Percentiles rank a stretch among this genome's conserved stretches.
Evolutionary conservation across 1,284 basidiomycete species (phyloP).

Genomic region (Ceraceosorus guamensis): DNA sequence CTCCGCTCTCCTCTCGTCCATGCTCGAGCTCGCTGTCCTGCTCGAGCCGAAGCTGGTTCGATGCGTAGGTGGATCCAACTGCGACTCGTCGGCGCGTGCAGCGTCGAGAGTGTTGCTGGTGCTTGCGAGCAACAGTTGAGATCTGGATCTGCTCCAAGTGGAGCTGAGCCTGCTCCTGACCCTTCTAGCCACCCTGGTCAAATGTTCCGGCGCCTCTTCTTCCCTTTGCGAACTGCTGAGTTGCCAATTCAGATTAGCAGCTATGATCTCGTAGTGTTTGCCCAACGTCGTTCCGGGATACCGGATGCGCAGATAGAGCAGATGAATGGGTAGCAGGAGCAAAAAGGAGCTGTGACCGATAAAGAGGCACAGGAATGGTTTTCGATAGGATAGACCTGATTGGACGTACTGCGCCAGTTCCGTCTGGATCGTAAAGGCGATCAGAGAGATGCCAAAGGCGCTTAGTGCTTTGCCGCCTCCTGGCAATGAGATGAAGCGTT

Average conservation of each 20-base stretch:
- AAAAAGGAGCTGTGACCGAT: conserved; percentile 42
- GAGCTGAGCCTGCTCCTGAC: background rate
- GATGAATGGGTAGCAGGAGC: conserved; percentile 37
- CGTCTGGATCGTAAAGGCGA: conserved; percentile 44
- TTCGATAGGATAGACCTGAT: conserved; percentile 35
- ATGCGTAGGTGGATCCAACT: too few species aligned
- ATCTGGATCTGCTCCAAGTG: too few species aligned
- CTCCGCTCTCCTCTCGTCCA: too few species aligned
- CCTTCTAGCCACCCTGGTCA: background rate
- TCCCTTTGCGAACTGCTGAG: conserved; percentile 6
- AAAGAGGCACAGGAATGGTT: conserved; percentile 42
- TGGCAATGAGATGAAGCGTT: background rate
- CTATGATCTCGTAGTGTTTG: conserved; percentile 32
- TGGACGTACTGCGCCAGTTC: conserved; percentile 47
- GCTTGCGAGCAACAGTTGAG: too few species aligned
- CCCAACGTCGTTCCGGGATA: conserved; percentile 18
- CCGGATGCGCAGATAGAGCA: conserved; percentile 24
- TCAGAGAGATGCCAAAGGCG: conserved; percentile 34
- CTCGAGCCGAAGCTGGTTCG: conserved; percentile 1
- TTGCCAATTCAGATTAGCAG: conserved; percentile 38
- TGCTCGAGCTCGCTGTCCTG: too few species aligned
- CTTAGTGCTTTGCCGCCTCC: conserved; percentile 30
- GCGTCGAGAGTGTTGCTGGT: too few species aligned
- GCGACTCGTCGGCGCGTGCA: too few species aligned
- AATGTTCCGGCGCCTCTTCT: conserved; percentile 1